These are phyloP conservation scores for Aulographum hederae DNA, from an alignment of 2,329 filamentous ascomycete species.

Conservation along the genomic window DNA sequence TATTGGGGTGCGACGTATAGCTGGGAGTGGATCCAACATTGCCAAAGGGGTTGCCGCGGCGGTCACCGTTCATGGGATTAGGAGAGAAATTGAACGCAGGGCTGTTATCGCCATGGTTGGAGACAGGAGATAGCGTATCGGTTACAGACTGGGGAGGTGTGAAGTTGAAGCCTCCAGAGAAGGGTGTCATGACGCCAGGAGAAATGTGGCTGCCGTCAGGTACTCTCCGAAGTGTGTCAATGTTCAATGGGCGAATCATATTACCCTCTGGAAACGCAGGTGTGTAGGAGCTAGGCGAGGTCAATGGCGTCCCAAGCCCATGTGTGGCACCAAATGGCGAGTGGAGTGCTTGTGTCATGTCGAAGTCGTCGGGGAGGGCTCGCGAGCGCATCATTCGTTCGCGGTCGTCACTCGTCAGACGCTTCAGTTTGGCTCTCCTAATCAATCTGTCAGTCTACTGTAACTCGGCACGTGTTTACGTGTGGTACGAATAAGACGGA, in stretches of 20 bases:
- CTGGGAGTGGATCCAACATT: conserved; percentile 13
- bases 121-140: conserved; percentile 26
- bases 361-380: conserved; percentile 40
- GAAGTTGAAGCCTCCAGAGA: conserved; percentile 49
- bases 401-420: conserved; percentile 40
- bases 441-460: background rate
- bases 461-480: background rate
- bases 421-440: conserved; percentile 43
- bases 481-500: conserved; percentile 30
- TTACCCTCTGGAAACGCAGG: conserved; percentile 30
- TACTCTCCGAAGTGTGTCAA: conserved; percentile 46
- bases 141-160: conserved; percentile 32
- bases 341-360: conserved; percentile 40
- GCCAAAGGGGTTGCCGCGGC: conserved; percentile 19
- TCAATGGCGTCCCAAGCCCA: conserved; percentile 28
- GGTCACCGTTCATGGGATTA: conserved; percentile 2
- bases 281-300: conserved; percentile 23
- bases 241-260: conserved; percentile 48
- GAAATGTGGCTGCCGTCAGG: conserved; percentile 50
- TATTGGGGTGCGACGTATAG: conserved; percentile 19
- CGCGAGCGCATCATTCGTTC: conserved; percentile 42
- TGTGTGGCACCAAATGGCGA: conserved; percentile 28
- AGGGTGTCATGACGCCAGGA: conserved; percentile 46
- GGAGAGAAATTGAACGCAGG: conserved; percentile 22
- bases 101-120: conserved; percentile 18